Conservation (phyloP, 148 eudicot genomes). For the Silene conica region DNA sequence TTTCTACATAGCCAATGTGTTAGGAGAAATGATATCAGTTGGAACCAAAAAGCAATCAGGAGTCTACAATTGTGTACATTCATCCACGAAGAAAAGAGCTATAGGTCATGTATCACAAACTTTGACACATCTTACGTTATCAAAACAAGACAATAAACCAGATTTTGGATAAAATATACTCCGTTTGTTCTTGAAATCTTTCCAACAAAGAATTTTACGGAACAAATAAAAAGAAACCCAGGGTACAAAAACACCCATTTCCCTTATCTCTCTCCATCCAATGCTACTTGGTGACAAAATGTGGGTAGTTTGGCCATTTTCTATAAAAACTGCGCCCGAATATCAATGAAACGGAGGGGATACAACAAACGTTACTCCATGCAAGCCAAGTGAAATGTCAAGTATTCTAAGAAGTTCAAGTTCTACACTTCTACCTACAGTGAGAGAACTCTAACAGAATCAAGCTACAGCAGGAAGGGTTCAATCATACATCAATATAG, state of each 20-base stretch:
- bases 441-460: no score
- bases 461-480: no score
- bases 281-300: not conserved
- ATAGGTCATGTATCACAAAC: not conserved
- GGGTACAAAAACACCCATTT: not conserved
- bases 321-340: not conserved
- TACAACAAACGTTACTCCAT: not conserved
- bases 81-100: not conserved
- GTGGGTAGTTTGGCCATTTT: not conserved
- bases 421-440: not conserved
- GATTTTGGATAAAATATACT: not conserved
- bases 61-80: not conserved
- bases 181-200: not conserved
- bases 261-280: not conserved
- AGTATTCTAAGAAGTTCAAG: not conserved
- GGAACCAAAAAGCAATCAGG: not conserved
- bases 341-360: not conserved
- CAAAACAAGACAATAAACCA: no score
- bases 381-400: not conserved
- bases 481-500: no score
- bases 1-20: slow-evolving; percentile 36
- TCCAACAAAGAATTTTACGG: not conserved
- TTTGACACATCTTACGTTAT: not conserved
- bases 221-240: not conserved
- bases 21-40: not conserved